These are phyloP conservation scores for Eucalyptus albens DNA, from an alignment of 345 rosid genomes.

Conservation along the genomic window DNA sequence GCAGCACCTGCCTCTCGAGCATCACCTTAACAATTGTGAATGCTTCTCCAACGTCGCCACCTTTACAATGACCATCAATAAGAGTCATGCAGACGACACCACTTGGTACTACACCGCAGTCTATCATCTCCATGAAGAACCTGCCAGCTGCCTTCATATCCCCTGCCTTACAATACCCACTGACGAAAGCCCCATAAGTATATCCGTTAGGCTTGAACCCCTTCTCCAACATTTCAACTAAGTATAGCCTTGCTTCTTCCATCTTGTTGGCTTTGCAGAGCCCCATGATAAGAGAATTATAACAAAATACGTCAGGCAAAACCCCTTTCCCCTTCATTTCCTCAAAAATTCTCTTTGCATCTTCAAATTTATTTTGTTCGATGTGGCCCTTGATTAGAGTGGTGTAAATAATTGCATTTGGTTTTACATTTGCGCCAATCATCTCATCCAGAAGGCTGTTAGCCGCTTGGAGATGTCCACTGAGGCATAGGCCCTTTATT, in stretches of 20 bases:
- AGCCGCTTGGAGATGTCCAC: constrained; percentile 43
- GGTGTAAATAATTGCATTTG: constrained; percentile 45
- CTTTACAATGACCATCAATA: constrained; percentile 58
- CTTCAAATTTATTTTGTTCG: constrained; percentile 33
- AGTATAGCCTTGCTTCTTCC: constrained; percentile 52
- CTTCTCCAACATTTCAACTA: constrained; percentile 45
- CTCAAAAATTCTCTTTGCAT: constrained; percentile 36
- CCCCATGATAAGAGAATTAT: constrained; percentile 61
- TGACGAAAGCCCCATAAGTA: constrained; percentile 60
- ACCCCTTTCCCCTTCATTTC: constrained; percentile 48
- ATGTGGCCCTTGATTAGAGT: constrained; percentile 51
- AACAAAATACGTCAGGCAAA: constrained; percentile 59
- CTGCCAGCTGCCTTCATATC: constrained; percentile 43
- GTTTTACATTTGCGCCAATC: constrained; percentile 45
- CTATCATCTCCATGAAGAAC: constrained; percentile 54
- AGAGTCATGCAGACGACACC: constrained; percentile 33
- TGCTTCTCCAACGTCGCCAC: constrained; percentile 40
- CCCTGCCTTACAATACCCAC: constrained; percentile 44
- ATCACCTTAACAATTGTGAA: constrained; percentile 35
- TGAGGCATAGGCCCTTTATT: constrained; percentile 42
- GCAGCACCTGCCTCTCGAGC: constrained; percentile 30
- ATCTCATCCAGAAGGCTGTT: constrained; percentile 32
- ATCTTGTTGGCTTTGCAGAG: constrained; percentile 63
- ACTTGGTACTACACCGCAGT: constrained; percentile 47
- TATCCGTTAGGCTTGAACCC: constrained; percentile 59